Conservation (phyloP, 1,284 basidiomycete species). For the Pulveroboletus sp. region DNA sequence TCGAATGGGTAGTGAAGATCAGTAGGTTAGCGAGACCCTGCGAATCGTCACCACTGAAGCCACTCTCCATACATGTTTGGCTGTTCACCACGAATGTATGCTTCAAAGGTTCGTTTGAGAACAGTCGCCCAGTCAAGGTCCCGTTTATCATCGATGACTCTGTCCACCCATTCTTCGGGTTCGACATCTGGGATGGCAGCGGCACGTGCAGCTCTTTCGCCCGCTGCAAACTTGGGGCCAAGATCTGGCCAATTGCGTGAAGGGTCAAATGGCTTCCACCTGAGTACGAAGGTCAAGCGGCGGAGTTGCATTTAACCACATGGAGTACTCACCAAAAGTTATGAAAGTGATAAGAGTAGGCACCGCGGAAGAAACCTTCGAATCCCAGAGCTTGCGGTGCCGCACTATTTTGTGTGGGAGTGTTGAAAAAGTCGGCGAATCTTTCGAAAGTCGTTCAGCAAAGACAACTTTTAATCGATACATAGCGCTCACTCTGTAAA, state of each 20-base stretch:
- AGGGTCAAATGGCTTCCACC: conserved; percentile 94
- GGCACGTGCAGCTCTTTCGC: conserved; percentile 62
- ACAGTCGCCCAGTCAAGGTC: conserved; percentile 91
- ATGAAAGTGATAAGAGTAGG: conserved; percentile 86
- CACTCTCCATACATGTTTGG: conserved; percentile 94
- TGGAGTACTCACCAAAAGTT: conserved; percentile 66
- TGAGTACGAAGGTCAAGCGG: conserved; percentile 33
- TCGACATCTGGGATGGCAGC: conserved; percentile 36
- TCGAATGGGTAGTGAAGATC: conserved; percentile 15
- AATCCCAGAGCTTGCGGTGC: conserved; percentile 78
- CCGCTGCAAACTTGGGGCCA: conserved; percentile 73
- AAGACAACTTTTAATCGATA: not conserved
- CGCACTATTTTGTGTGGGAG: conserved; percentile 65
- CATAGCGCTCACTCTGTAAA: conserved; percentile 64
- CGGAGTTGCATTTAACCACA: not conserved
- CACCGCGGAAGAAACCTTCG: conserved; percentile 84
- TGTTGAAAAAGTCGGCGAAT: conserved; percentile 81
- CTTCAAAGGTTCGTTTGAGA: conserved; percentile 89
- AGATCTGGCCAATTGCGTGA: conserved; percentile 90
- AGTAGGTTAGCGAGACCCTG: not conserved
- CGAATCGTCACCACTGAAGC: conserved; percentile 57
- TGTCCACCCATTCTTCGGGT: conserved; percentile 43
- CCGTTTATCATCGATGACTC: conserved; percentile 52
- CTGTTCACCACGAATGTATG: conserved; percentile 81
- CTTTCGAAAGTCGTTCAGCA: conserved; percentile 30